These are phyloP conservation scores for Komagataella populi DNA, from an alignment of 805 yeast species.

Conservation along the genomic window DNA sequence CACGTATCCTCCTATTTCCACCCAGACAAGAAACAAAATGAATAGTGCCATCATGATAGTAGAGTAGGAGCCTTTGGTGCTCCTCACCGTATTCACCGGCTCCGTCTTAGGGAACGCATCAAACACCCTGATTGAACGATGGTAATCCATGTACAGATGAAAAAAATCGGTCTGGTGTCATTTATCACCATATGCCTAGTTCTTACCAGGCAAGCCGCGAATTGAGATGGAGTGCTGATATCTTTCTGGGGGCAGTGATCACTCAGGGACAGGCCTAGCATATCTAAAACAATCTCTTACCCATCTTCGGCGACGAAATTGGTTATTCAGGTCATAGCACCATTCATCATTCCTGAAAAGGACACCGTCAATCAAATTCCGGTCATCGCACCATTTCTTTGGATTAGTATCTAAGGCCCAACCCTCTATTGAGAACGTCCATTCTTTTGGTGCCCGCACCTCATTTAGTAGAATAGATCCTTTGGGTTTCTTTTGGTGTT, in stretches of 20 bases:
- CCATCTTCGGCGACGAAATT: conserved; percentile 47
- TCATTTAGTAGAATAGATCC: conserved; percentile 44
- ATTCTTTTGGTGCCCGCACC: conserved; percentile 54
- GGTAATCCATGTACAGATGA: background rate
- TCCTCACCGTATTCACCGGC: conserved; percentile 56
- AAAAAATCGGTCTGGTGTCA: conserved; percentile 10
- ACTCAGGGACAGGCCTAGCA: conserved; percentile 11
- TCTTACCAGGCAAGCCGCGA: conserved; percentile 27
- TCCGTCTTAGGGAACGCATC: conserved; percentile 55
- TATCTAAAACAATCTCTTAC: conserved; percentile 37
- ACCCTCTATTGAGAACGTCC: conserved; percentile 52
- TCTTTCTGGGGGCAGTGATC: background rate
- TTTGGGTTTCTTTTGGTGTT: conserved; percentile 43
- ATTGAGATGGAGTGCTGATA: background rate
- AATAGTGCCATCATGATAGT: conserved; percentile 50
- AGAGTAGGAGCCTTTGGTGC: conserved; percentile 65
- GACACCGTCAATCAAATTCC: conserved; percentile 21
- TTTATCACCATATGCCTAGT: conserved; percentile 20
- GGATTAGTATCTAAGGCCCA: conserved; percentile 59
- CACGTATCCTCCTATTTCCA: conserved; percentile 71
- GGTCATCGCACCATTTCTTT: conserved; percentile 32
- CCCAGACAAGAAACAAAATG: conserved; percentile 62
- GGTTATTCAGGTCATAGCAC: conserved; percentile 34
- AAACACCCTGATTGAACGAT: conserved; percentile 31
- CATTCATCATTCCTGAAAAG: conserved; percentile 28